These are phyloP conservation scores for Flaveria ramosissima DNA, from an alignment of 129 eudicot genomes.

Conservation along the genomic window DNA sequence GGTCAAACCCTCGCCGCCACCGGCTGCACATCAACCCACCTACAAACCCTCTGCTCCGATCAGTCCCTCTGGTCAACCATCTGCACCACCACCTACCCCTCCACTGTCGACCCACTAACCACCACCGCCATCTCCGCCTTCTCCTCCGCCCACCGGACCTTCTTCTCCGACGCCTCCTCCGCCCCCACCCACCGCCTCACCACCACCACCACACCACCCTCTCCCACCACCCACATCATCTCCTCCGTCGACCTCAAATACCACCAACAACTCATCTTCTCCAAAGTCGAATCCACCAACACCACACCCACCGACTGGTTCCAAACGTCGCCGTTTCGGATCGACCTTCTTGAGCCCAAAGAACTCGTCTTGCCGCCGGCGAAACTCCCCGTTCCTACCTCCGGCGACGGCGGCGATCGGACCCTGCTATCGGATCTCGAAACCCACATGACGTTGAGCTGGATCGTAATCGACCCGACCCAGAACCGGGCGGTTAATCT, in stretches of 20 bases:
- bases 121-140: slow-evolving; percentile 21
- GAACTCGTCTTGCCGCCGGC: slow-evolving; percentile 27
- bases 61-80: slow-evolving; percentile 48
- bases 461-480: slow-evolving; percentile 42
- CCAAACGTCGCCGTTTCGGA: slow-evolving; percentile 36
- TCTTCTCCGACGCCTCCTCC: slow-evolving; percentile 37
- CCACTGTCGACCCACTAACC: slow-evolving; percentile 26
- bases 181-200: slow-evolving; percentile 25
- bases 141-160: slow-evolving; percentile 48
- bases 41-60: slow-evolving; percentile 45
- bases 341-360: slow-evolving; percentile 41
- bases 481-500: slow-evolving; percentile 38
- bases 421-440: not conserved
- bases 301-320: slow-evolving; percentile 39
- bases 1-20: slow-evolving; percentile 54
- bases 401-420: not conserved
- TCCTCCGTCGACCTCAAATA: slow-evolving; percentile 35
- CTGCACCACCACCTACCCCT: slow-evolving; percentile 53
- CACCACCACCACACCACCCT: not conserved
- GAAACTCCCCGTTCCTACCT: not conserved
- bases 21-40: slow-evolving; percentile 40
- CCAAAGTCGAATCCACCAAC: slow-evolving; percentile 31
- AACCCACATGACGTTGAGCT: slow-evolving; percentile 21
- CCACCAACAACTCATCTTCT: slow-evolving; percentile 18
- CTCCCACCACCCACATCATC: slow-evolving; percentile 21